Evolutionary conservation across 371 early-diverging fungal species (phyloP).

Genomic region (Encephalitozoon cuniculi): DNA sequence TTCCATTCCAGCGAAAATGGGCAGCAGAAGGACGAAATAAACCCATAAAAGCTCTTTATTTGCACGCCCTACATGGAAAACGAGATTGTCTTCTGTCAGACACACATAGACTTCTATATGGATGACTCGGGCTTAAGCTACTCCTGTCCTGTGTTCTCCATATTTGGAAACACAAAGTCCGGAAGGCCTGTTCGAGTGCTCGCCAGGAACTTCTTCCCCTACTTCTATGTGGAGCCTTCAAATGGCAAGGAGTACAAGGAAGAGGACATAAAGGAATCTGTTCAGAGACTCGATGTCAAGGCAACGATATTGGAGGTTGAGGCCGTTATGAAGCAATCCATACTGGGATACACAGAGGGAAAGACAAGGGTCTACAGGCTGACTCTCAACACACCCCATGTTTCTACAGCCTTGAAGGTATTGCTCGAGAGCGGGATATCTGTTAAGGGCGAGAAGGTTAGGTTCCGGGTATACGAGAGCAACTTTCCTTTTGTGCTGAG

Average conservation of each 20-base stretch:
- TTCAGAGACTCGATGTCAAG: constrained; percentile 23
- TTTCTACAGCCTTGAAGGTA: constrained; percentile 53
- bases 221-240: constrained; percentile 73
- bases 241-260: constrained; percentile 65
- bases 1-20: not conserved
- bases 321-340: constrained; percentile 66
- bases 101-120: constrained; percentile 46
- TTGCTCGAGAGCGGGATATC: constrained; percentile 54
- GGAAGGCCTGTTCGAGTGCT: constrained; percentile 78
- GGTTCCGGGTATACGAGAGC: constrained; percentile 71
- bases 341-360: constrained; percentile 65
- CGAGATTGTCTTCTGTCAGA: constrained; percentile 49
- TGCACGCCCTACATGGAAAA: constrained; percentile 11
- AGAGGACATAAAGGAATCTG: constrained; percentile 8
- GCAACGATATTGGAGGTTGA: constrained; percentile 61
- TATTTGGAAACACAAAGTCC: constrained; percentile 61
- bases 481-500: constrained; percentile 77
- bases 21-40: not conserved
- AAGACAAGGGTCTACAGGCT: constrained; percentile 60
- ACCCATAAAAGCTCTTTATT: not conserved
- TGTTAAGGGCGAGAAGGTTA: not conserved
- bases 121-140: constrained; percentile 3
- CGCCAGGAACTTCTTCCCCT: constrained; percentile 79
- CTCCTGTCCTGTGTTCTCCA: constrained; percentile 30
- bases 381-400: constrained; percentile 63